phyloP scores from a whole-genome alignment of 208 protist species.

The Acanthamoeba quina region DNA sequence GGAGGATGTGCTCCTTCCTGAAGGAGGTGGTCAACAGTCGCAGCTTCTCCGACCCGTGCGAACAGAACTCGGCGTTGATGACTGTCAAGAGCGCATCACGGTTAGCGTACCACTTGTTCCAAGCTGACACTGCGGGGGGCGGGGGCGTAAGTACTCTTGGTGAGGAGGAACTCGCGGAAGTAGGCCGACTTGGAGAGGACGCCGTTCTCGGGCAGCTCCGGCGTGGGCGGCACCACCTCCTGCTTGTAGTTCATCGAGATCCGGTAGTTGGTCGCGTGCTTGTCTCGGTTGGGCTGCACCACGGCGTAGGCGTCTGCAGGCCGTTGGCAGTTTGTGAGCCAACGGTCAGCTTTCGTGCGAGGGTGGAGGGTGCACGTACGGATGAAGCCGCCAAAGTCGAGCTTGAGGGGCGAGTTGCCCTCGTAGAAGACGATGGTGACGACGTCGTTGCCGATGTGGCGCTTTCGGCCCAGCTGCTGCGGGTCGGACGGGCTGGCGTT shows the following conservation, averaged over 20 bases:
- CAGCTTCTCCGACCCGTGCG: conserved; percentile 40
- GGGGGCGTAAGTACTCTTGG: background rate
- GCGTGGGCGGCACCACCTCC: conserved; percentile 38
- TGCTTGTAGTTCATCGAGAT: conserved; percentile 61
- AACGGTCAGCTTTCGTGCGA: background rate
- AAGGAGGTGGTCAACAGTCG: conserved; percentile 21
- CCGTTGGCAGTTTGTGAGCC: background rate
- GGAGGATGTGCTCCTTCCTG: conserved; percentile 32
- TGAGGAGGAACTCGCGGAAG: conserved; percentile 55
- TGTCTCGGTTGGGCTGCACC: conserved; percentile 47
- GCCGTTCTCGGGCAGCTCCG: conserved; percentile 36
- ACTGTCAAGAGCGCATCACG: background rate
- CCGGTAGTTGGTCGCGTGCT: conserved; percentile 18
- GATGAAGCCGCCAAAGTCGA: conserved; percentile 48
- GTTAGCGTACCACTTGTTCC: background rate
- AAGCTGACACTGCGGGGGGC: background rate
- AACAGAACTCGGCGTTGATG: conserved; percentile 48
- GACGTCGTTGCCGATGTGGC: conserved; percentile 42
- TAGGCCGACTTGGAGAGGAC: conserved; percentile 35
- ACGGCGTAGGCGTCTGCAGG: conserved; percentile 18
- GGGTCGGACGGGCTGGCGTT: conserved; percentile 38
- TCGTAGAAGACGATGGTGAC: conserved; percentile 44
- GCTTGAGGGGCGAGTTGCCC: conserved; percentile 25
- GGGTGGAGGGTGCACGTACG: background rate
- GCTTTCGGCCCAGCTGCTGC: conserved; percentile 39